A percentile compares a stretch with the other conserved stretches of the same genome.
phyloP scores from a whole-genome alignment of 2,329 filamentous ascomycete species.

The Paradendryphiella salina region DNA sequence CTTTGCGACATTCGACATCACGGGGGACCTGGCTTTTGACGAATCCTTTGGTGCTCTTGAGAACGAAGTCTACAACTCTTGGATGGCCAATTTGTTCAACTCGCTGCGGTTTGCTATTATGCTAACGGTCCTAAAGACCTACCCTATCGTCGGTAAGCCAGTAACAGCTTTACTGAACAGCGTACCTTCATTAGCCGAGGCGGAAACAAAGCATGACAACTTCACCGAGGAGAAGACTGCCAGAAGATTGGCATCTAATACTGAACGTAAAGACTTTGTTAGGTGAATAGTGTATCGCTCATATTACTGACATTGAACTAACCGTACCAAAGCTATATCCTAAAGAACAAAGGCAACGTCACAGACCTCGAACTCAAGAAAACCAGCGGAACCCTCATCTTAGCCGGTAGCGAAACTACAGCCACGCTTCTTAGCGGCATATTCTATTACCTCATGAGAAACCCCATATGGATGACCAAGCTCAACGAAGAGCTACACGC shows the following conservation, averaged over 20 bases:
- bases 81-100: constrained; percentile 26
- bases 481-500: constrained; percentile 18
- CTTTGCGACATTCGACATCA: constrained; percentile 32
- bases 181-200: constrained; percentile 9
- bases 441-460: constrained; percentile 20
- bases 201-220: constrained; percentile 9
- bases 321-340: constrained; percentile 15
- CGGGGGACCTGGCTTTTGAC: constrained; percentile 34
- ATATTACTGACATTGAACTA: not conserved
- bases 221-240: constrained; percentile 19
- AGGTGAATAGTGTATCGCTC: not conserved
- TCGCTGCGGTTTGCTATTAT: constrained; percentile 11
- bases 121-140: constrained; percentile 9
- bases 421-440: constrained; percentile 32
- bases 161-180: constrained; percentile 7
- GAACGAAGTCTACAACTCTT: constrained; percentile 21
- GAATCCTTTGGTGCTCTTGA: constrained; percentile 34
- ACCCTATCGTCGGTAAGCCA: constrained; percentile 17
- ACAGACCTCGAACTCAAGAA: constrained; percentile 39
- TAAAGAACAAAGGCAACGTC: constrained; percentile 25
- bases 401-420: constrained; percentile 47
- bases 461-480: constrained; percentile 13
- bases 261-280: constrained; percentile 26
- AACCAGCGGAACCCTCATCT: constrained; percentile 41
- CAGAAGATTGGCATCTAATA: constrained; percentile 18